Evolutionary conservation across 441 rosid species (phyloP).

Genomic region (Populus hybrid): DNA sequence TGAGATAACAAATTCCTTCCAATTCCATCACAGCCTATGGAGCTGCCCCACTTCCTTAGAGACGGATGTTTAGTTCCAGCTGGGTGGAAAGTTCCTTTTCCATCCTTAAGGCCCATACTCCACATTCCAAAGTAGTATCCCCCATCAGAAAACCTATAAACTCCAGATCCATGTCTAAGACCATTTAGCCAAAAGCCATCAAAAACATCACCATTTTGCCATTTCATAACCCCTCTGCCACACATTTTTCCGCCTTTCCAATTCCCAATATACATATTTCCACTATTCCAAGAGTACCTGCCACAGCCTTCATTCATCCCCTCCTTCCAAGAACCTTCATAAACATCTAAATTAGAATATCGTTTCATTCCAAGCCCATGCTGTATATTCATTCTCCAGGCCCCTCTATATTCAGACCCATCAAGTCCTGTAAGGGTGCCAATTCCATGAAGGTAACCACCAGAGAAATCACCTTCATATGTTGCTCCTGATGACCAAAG

Average conservation of each 20-base stretch:
- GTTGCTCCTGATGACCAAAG: constrained; percentile 71
- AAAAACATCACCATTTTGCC: constrained; percentile 80
- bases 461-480: constrained; percentile 85
- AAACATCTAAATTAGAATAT: constrained; percentile 67
- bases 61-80: constrained; percentile 72
- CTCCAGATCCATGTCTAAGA: constrained; percentile 74
- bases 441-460: constrained; percentile 79
- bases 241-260: constrained; percentile 88
- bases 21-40: constrained; percentile 43
- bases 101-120: constrained; percentile 81
- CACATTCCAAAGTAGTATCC: constrained; percentile 84
- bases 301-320: constrained; percentile 85
- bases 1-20: constrained; percentile 40
- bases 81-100: constrained; percentile 81
- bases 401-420: constrained; percentile 66
- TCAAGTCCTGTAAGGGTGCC: constrained; percentile 58
- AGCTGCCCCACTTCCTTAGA: constrained; percentile 46
- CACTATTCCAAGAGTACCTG: constrained; percentile 70
- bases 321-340: constrained; percentile 95
- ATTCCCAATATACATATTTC: constrained; percentile 70
- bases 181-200: constrained; percentile 89
- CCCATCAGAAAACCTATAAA: constrained; percentile 76
- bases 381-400: constrained; percentile 83
- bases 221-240: constrained; percentile 93
- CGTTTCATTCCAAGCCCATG: constrained; percentile 84